Percentiles rank a stretch among this genome's conserved stretches.
Conservation (phyloP, 305 asterid genomes). For the Fraxinus nigra region DNA sequence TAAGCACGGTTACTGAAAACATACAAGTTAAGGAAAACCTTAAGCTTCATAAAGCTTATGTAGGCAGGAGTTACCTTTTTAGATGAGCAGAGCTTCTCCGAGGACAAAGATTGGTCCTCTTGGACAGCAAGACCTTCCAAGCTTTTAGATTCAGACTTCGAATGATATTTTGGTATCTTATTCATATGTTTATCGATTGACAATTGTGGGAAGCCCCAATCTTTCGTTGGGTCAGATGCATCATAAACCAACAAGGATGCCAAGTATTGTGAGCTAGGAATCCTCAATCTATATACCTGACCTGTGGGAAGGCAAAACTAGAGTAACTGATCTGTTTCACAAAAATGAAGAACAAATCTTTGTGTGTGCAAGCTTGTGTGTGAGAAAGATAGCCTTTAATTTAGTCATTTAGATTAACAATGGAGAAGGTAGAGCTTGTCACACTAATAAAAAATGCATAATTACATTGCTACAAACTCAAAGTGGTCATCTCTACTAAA, state of each 20-base stretch:
- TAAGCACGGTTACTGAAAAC: background rate
- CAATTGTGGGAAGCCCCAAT: slow-evolving; percentile 75
- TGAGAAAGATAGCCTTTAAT: background rate
- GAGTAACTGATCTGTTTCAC: background rate
- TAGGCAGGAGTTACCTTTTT: slow-evolving; percentile 36
- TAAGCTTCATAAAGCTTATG: slow-evolving; percentile 1
- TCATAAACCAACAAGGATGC: slow-evolving; percentile 58
- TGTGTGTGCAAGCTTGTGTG: background rate
- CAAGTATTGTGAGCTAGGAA: slow-evolving; percentile 69
- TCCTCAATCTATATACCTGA: slow-evolving; percentile 70
- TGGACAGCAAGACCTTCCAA: slow-evolving; percentile 27
- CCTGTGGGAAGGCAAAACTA: slow-evolving; percentile 45
- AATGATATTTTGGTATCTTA: slow-evolving; percentile 30
- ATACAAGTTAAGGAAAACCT: background rate
- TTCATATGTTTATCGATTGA: slow-evolving; percentile 34
- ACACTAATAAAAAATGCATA: background rate
- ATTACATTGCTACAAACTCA: background rate
- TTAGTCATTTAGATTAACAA: background rate
- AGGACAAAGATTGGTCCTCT: slow-evolving; percentile 33
- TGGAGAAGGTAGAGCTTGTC: background rate
- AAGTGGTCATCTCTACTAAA: background rate
- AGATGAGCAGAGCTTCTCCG: slow-evolving; percentile 28
- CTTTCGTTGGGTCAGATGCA: slow-evolving; percentile 79
- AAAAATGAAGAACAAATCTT: background rate
- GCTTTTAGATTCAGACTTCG: slow-evolving; percentile 38